Percentiles rank a stretch among this genome's conserved stretches.
These are phyloP conservation scores for Eimeria zaria DNA, from an alignment of 169 alveolate genomes.

Conservation along the genomic window DNA sequence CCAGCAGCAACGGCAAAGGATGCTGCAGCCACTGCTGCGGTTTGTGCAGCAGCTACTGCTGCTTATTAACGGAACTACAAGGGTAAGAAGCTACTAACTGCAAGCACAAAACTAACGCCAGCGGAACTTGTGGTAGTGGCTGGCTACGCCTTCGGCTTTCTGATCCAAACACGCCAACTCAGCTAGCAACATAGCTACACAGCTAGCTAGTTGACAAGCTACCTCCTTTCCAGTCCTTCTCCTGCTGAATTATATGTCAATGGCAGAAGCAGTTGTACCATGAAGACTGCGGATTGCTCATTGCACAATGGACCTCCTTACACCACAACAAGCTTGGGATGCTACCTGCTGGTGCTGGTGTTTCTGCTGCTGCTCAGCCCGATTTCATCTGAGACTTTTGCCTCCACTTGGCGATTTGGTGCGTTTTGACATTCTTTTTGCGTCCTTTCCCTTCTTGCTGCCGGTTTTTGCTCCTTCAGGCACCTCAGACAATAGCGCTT, in stretches of 20 bases:
- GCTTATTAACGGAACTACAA: not conserved
- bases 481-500: not conserved
- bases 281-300: not conserved
- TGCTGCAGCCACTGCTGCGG: conserved; percentile 20
- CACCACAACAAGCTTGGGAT: not conserved
- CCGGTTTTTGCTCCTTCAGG: not conserved
- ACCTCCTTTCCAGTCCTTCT: not conserved
- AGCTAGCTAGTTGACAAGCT: not conserved
- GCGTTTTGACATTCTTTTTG: not conserved
- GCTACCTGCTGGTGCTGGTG: not conserved
- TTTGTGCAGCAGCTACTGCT: conserved; percentile 19
- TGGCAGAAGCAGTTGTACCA: not conserved
- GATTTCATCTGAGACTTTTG: not conserved
- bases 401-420: not conserved
- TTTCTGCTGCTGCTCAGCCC: not conserved
- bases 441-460: not conserved
- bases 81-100: not conserved
- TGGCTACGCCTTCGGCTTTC: not conserved
- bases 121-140: not conserved
- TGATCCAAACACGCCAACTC: not conserved
- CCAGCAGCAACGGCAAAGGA: not conserved
- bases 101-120: not conserved
- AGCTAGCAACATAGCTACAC: not conserved
- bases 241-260: not conserved
- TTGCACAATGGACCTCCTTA: not conserved